phyloP scores from a whole-genome alignment of 2,329 filamentous ascomycete species.

The Aspergillus latus region DNA sequence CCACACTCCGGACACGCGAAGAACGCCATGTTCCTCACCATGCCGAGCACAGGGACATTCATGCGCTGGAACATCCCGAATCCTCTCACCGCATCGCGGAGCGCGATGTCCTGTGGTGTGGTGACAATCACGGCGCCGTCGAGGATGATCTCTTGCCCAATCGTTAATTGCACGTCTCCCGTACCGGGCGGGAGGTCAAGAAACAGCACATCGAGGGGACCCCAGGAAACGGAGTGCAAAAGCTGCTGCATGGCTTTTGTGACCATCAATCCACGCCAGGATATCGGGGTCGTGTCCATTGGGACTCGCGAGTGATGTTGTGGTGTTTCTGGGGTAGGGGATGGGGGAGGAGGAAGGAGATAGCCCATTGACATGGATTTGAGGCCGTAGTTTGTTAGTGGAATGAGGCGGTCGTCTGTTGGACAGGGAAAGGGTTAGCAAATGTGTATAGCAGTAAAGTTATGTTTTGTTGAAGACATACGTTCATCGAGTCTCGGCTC shows the following conservation, averaged over 20 bases:
- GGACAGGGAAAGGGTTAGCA: neutral
- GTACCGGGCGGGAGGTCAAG: conserved; percentile 92
- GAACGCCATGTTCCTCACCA: conserved; percentile 89
- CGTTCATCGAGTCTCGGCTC: conserved; percentile 74
- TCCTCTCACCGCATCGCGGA: conserved; percentile 88
- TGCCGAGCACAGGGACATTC: conserved; percentile 71
- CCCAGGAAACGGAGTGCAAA: conserved; percentile 94
- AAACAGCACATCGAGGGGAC: conserved; percentile 80
- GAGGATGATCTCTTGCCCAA: conserved; percentile 88
- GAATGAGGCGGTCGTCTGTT: conserved; percentile 63
- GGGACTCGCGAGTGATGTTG: conserved; percentile 33
- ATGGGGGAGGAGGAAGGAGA: conserved; percentile 18
- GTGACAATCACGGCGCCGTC: conserved; percentile 84
- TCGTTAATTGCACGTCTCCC: conserved; percentile 93
- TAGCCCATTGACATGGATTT: conserved; percentile 97
- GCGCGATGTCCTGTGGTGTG: conserved; percentile 88
- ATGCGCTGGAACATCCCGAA: conserved; percentile 91
- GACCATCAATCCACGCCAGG: conserved; percentile 96
- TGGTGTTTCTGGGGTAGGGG: conserved; percentile 6
- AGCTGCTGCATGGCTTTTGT: conserved; percentile 97
- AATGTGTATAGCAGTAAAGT: neutral
- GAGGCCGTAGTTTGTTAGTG: conserved; percentile 89
- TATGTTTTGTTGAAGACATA: conserved; percentile 46
- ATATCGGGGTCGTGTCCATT: conserved; percentile 67
- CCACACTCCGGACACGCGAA: conserved; percentile 79